Evolutionary conservation across 768 basidiomycete genomes (phyloP), one percentile per base, ranked within the genome.

Genomic region (Suillus subluteus): DNA sequence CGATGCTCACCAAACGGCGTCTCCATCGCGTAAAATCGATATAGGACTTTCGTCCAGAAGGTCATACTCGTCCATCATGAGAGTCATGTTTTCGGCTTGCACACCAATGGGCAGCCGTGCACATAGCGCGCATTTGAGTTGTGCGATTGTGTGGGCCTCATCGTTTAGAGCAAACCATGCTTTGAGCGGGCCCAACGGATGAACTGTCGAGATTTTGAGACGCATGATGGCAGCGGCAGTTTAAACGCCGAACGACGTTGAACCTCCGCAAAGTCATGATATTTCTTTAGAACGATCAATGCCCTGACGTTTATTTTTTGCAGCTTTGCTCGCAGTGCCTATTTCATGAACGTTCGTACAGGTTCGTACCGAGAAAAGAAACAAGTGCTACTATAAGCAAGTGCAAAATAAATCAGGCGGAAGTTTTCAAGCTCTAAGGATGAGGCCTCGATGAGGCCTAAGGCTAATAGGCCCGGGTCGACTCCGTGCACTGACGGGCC

Each of bases 111-210:
- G 59, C 6, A 77, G 58, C 9, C 68, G 65, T 1, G 66, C 9
- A 43, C 70, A 74, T 21, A 77, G 63, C n/a, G 65, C 23, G 1
- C 35, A 21, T 59, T 78, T 77, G 58, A 77, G 52, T 1, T 65
- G 23, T 3, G 56, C 38, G 16, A 77, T n/a, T 21, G 68, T 70
- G 6, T 35, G 41, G 4, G 32, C 56, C 21, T 62, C 18, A 4
- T 38, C n/a, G 13, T 69, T 63, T 48, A 80, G 76, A 37, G 82
- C 79, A 23, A 86, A 86, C 88, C 88, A 89, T 6, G 82, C 85
- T 66, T 82, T 85, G 16, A 86, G 67, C 30, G 74, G 77, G 2
- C 84, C 83, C 16, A 89, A 78, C 43, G 87, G 87, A 40, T 78
- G 70, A 6, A 73, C 72, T 0, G 84, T 81, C 65, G 83, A 84